These are phyloP conservation scores for Handroanthus guayacan DNA, from an alignment of 257 asterid genomes.

Conservation along the genomic window DNA sequence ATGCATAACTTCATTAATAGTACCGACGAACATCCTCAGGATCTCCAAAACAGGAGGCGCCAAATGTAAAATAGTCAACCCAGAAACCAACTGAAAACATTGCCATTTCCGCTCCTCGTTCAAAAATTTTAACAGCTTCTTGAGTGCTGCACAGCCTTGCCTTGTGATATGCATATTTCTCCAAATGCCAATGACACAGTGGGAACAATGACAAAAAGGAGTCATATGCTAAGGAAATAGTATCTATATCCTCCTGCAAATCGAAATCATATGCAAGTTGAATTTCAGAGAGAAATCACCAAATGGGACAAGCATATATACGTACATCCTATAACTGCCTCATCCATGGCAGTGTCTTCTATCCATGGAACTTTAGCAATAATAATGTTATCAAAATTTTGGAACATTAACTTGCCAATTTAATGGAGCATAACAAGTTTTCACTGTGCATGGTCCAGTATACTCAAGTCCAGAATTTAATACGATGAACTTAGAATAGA, in stretches of 20 bases:
- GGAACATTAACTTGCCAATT: slow-evolving; percentile 1
- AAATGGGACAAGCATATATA: slow-evolving; percentile 20
- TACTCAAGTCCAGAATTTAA: background rate
- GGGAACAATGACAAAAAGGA: slow-evolving; percentile 76
- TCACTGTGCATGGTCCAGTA: slow-evolving; percentile 6
- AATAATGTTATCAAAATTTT: slow-evolving; percentile 3
- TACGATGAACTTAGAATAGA: background rate
- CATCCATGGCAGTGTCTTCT: slow-evolving; percentile 12
- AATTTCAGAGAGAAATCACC: slow-evolving; percentile 21
- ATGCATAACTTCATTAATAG: slow-evolving; percentile 35
- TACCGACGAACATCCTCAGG: slow-evolving; percentile 87
- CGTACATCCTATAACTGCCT: slow-evolving; percentile 11
- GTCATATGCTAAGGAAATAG: slow-evolving; percentile 73
- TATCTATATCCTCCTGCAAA: slow-evolving; percentile 74
- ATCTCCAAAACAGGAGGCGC: slow-evolving; percentile 58
- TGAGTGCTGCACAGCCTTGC: slow-evolving; percentile 61
- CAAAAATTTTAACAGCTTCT: slow-evolving; percentile 77
- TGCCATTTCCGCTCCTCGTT: slow-evolving; percentile 58
- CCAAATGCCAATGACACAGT: slow-evolving; percentile 91
- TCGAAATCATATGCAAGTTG: slow-evolving; percentile 30
- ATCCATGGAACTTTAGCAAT: slow-evolving; percentile 11
- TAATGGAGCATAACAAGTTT: slow-evolving; percentile 15
- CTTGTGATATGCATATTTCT: slow-evolving; percentile 70
- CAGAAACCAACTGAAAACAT: slow-evolving; percentile 84
- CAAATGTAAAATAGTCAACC: slow-evolving; percentile 80